phyloP scores from a whole-genome alignment of 2,329 filamentous ascomycete species.

The Verticillium isaacii region DNA sequence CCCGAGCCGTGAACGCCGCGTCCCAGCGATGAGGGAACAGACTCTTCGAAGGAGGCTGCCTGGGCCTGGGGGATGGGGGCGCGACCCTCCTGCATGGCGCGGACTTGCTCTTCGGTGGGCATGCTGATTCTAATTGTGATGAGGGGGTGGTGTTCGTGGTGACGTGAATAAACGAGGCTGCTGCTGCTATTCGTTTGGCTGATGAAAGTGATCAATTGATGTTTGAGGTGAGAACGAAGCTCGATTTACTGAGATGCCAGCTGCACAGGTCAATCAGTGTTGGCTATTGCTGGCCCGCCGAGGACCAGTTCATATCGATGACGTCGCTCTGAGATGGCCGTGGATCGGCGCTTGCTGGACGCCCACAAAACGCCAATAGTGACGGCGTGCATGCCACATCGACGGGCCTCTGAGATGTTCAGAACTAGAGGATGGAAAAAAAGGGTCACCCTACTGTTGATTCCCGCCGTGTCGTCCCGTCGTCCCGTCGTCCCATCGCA shows the following conservation, averaged over 20 bases:
- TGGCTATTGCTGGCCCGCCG: not conserved
- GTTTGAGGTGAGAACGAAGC: not conserved
- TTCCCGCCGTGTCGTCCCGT: too few relatives aligned
- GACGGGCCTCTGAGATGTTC: too few relatives aligned
- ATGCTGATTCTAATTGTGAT: not conserved
- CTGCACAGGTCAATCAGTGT: not conserved
- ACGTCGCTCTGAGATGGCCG: slow-evolving; percentile 8
- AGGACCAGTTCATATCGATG: slow-evolving; percentile 5
- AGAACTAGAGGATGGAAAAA: too few relatives aligned
- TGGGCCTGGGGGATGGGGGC: slow-evolving; percentile 6
- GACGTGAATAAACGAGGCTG: not conserved
- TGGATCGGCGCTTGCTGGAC: slow-evolving; percentile 8
- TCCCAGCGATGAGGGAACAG: slow-evolving; percentile 14
- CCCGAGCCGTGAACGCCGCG: slow-evolving; percentile 12
- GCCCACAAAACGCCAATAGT: not conserved
- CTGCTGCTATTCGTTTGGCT: not conserved
- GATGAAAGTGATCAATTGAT: too few relatives aligned
- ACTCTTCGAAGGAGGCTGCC: slow-evolving; percentile 5
- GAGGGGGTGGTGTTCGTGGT: too few relatives aligned
- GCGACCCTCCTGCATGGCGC: slow-evolving; percentile 8
- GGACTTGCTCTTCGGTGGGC: slow-evolving; percentile 2
- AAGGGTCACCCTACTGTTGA: too few relatives aligned
- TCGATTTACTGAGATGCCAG: too few relatives aligned
- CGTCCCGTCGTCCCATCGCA: too few relatives aligned
- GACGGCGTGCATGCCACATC: not conserved